phyloP scores from a whole-genome alignment of 1,284 basidiomycete species.

The Microbotryum violaceum region DNA sequence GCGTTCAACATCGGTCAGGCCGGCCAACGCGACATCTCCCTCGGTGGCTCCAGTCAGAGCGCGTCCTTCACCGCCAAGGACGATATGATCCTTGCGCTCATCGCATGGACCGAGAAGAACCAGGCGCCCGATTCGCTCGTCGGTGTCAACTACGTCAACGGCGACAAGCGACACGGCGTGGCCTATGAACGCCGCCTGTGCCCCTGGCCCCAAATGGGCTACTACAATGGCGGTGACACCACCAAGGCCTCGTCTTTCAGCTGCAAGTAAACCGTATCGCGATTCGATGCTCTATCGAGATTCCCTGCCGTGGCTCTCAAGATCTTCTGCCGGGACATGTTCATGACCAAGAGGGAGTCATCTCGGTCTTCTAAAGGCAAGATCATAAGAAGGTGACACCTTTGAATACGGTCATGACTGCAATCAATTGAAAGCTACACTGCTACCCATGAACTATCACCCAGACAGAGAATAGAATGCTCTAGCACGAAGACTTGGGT shows the following conservation, averaged over 20 bases:
- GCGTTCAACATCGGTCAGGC: constrained; percentile 10
- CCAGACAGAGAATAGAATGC: too few relatives aligned
- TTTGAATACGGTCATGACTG: too few relatives aligned
- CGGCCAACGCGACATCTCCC: constrained; percentile 1
- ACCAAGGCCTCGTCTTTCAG: constrained; percentile 12
- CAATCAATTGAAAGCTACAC: too few relatives aligned
- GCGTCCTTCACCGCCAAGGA: constrained; percentile 10
- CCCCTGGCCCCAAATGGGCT: constrained; percentile 4
- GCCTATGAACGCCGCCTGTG: constrained; percentile 9
- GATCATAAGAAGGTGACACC: too few relatives aligned
- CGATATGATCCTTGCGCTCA: constrained; percentile 20
- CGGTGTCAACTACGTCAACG: constrained; percentile 13
- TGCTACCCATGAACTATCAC: too few relatives aligned
- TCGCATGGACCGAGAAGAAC: constrained; percentile 21
- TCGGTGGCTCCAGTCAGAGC: background rate
- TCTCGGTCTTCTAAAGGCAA: too few relatives aligned
- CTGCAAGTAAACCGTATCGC: background rate
- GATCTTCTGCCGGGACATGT: too few relatives aligned
- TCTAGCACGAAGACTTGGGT: too few relatives aligned
- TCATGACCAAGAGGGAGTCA: too few relatives aligned
- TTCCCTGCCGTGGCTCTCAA: too few relatives aligned
- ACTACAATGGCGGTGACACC: constrained; percentile 8
- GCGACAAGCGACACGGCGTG: constrained; percentile 2
- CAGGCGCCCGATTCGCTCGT: constrained; percentile 10
- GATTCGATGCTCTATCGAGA: background rate